Percentiles rank a stretch among this genome's conserved stretches.
phyloP scores from a whole-genome alignment of 495 filamentous ascomycete species.

The Parathielavia hyrcaniae region DNA sequence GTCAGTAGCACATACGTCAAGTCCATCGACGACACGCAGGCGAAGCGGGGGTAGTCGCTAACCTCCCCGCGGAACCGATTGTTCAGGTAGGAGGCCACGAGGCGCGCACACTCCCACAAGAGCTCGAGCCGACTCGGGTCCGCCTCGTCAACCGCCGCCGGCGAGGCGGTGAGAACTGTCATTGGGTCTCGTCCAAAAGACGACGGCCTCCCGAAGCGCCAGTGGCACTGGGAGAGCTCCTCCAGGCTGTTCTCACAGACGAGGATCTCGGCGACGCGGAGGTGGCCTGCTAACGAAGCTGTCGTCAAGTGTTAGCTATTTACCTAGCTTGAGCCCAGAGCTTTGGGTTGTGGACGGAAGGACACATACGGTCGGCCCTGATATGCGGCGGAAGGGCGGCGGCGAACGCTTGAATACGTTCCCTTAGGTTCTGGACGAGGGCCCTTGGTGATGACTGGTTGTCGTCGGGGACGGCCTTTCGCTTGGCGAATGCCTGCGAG shows the following conservation, averaged over 20 bases:
- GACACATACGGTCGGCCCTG: constrained; percentile 16
- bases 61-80: constrained; percentile 15
- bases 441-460: constrained; percentile 14
- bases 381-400: constrained; percentile 19
- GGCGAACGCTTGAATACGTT: constrained; percentile 21
- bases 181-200: neutral
- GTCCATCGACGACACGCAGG: constrained; percentile 26
- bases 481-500: constrained; percentile 20
- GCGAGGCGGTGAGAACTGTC: neutral
- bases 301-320: neutral
- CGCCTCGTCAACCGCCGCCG: neutral
- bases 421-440: constrained; percentile 23
- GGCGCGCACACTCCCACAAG: constrained; percentile 22
- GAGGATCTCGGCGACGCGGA: constrained; percentile 27
- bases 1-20: constrained; percentile 29
- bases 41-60: constrained; percentile 23
- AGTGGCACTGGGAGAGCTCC: constrained; percentile 1
- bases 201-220: neutral
- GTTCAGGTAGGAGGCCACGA: constrained; percentile 20
- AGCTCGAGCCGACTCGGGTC: constrained; percentile 16
- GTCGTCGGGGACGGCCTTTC: constrained; percentile 7
- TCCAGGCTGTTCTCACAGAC: constrained; percentile 27
- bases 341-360: neutral
- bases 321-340: neutral
- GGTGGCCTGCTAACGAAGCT: constrained; percentile 26